Base-by-base conservation (phyloP, 106 monocot genomes). In the Apostasia ramifera region DNA sequence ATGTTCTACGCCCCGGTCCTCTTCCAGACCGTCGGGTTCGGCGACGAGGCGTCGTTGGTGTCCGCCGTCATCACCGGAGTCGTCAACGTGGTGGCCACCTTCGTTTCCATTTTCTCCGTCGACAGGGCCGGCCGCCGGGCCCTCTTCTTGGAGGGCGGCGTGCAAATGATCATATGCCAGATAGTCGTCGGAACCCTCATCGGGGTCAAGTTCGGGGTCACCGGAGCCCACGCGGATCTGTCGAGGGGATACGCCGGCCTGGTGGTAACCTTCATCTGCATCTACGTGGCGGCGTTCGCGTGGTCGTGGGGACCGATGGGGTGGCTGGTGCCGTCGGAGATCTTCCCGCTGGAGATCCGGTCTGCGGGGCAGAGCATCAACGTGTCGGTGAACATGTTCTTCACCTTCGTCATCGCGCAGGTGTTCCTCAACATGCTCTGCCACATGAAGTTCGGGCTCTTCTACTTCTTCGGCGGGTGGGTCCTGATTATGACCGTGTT, bases 261-360 rank as follows among this genome's bases (percentile, higher is more conserved):
- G 47, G 57, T 80, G 9, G 42, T 80, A 1, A 9, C 40, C 37
- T 15, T 80, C 11, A 58, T 80, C 3, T 74, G 74, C 66, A 2
- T 66, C n/a, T 80, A 68, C 39, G 79, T 79, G 0, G 49, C 73
- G n/a, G 79, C 59, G 2, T 77, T 77, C 40, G 77, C 77, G 2
- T 77, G 77, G 77, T 77, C 77, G 3, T 71, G 70, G 75, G 75
- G 68, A 6, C 75, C 75, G 39, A 8, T 68, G 5, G 75, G 68
- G 2, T 68, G 75, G 75, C 67, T 77, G 26, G 79, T 79, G 0
- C 40, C 73, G n/a, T 73, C 59, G 2, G 77, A 78, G 57, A 61
- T 78, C 62, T 78, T 78, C 52, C 72, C 71, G 6, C 12, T 72
- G 26, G 78, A 78, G 59, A 72, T 67, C 9, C 71, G 78, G 49